These are phyloP conservation scores for Physcia stellaris DNA, from an alignment of 495 filamentous ascomycete species.

Conservation along the genomic window DNA sequence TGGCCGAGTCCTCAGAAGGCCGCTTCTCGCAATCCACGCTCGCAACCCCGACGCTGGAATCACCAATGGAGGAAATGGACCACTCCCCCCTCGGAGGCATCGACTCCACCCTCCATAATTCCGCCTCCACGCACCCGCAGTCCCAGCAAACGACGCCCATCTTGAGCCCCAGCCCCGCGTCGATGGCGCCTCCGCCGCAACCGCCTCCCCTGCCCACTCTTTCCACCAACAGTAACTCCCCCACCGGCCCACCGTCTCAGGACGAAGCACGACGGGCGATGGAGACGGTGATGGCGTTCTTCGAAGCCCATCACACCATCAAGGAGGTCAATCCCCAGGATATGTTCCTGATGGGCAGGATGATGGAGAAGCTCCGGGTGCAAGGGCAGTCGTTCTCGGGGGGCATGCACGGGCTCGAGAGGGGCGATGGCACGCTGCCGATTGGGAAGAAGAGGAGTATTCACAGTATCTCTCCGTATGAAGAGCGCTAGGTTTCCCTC, in stretches of 20 bases:
- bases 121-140: constrained; percentile 3
- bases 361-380: constrained; percentile 79
- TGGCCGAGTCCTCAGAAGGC: constrained; percentile 49
- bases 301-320: constrained; percentile 56
- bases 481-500: neutral
- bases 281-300: constrained; percentile 74
- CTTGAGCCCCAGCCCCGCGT: constrained; percentile 39
- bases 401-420: constrained; percentile 54
- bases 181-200: constrained; percentile 34
- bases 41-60: constrained; percentile 55
- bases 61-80: constrained; percentile 47
- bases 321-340: constrained; percentile 69
- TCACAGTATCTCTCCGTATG: constrained; percentile 24
- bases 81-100: constrained; percentile 34
- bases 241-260: constrained; percentile 55
- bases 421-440: constrained; percentile 15
- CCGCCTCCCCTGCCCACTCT: constrained; percentile 10
- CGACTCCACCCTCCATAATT: constrained; percentile 27
- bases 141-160: constrained; percentile 40
- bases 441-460: constrained; percentile 45
- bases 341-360: constrained; percentile 64
- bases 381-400: constrained; percentile 48
- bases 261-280: constrained; percentile 81
- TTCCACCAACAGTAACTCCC: constrained; percentile 23
- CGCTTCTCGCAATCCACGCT: constrained; percentile 40